phyloP scores from a whole-genome alignment of 176 grass and related monocot species.

The Otatea glauca region DNA sequence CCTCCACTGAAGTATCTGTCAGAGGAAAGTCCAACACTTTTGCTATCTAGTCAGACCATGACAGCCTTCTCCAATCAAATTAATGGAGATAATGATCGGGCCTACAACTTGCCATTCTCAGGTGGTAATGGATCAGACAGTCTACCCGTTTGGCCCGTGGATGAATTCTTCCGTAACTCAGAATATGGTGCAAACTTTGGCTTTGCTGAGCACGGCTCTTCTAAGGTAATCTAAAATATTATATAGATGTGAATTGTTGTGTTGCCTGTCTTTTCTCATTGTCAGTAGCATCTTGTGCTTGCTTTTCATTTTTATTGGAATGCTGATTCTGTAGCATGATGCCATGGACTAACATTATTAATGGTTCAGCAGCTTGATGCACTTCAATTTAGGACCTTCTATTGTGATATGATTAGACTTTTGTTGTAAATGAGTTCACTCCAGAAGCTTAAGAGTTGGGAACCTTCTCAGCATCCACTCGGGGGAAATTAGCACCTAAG shows the following conservation, averaged over 20 bases:
- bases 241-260: neutral
- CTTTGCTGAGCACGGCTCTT: conserved; percentile 60
- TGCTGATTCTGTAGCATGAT: neutral
- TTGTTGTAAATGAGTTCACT: conserved; percentile 12
- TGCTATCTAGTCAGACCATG: conserved; percentile 48
- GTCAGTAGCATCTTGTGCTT: neutral
- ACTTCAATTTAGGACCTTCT: conserved; percentile 10
- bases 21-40: conserved; percentile 30
- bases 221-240: conserved; percentile 58
- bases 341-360: neutral
- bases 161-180: conserved; percentile 58
- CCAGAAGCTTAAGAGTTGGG: conserved; percentile 5
- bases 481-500: neutral
- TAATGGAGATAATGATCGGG: conserved; percentile 30
- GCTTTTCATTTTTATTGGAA: neutral
- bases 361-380: conserved; percentile 17
- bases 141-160: conserved; percentile 65
- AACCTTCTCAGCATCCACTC: conserved; percentile 5
- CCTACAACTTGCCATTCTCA: conserved; percentile 47
- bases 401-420: conserved; percentile 14
- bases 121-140: conserved; percentile 47
- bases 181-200: conserved; percentile 64
- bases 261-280: neutral
- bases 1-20: conserved; percentile 32
- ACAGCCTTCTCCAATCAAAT: conserved; percentile 49